Evolutionary conservation across 2,329 filamentous ascomycete genomes (phyloP), one percentile per base, ranked within the genome.

Genomic region (Alternaria sp.): DNA sequence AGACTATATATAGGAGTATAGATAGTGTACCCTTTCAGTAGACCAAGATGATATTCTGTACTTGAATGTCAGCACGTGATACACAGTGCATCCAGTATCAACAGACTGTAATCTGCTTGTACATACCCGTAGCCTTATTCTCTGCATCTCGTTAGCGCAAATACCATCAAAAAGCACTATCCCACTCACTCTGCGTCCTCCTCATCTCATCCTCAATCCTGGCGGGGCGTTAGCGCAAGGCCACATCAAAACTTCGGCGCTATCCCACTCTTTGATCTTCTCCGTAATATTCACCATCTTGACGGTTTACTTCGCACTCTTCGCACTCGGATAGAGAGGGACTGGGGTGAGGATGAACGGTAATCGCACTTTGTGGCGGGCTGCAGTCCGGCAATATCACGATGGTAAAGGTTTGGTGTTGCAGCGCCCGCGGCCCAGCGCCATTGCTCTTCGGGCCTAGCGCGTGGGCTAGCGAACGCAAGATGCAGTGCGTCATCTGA

Each of bases 161-260:
- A 49, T 30, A 19, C 45, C 26, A 19, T n/a, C 11, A 36, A 10
- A n/a, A 15, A 5, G 26, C 36, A 47, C 50, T 13, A 25, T 21
- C 36, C 51, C 17, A 69, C 73, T 85, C 89, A 97, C 95, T 99
- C 85, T 99, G 96, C 76, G 96, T 99, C 89, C 89, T 95, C 81
- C 89, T 90, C 96, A 99, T 99, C 91, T 99, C 96, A 84, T 97
- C 94, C 88, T 99, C 96, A 77, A 99, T 99, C 90, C 95, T 97
- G 69, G 69, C 67, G 73, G 72, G 73, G 73, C 67, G 74, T 79
- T 65, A 79, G 68, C 65, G 61, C 72, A 71, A 67, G 67, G 70
- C 67, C 59, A 72, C 54, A 63, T 62, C 61, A 67, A 73, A 73
- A 68, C 71, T 64, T 75, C 73, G 67, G 65, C 54, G 54, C 51